Conservation (phyloP, 179 eudicot species). For the Beta lomatogona region DNA sequence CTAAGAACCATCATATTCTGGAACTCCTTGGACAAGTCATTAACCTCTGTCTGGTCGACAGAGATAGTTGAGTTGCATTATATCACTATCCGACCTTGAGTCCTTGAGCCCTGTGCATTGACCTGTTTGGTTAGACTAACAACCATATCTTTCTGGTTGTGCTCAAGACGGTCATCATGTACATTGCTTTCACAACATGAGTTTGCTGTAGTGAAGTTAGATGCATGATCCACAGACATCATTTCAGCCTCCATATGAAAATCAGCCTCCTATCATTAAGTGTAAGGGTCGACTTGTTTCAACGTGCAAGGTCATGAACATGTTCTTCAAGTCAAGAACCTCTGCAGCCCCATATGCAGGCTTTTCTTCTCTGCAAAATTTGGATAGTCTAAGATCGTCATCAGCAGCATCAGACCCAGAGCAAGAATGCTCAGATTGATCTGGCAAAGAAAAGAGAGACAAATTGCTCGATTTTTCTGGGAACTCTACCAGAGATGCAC, state of each 20-base stretch:
- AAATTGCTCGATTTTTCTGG: constrained; percentile 32
- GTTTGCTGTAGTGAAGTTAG: not conserved
- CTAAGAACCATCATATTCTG: constrained; percentile 23
- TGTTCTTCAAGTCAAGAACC: constrained; percentile 24
- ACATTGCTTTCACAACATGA: constrained; percentile 22
- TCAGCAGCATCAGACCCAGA: constrained; percentile 28
- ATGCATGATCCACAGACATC: constrained; percentile 15
- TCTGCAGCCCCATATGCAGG: constrained; percentile 24
- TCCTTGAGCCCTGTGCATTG: constrained; percentile 15
- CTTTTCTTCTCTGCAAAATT: constrained; percentile 29
- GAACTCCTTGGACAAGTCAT: constrained; percentile 29
- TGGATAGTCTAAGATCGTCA: constrained; percentile 1
- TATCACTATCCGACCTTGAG: constrained; percentile 13
- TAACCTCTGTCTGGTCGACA: constrained; percentile 29
- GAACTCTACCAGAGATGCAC: constrained; percentile 30
- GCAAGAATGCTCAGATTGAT: constrained; percentile 43
- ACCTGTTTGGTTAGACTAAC: constrained; percentile 20
- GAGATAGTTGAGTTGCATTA: constrained; percentile 28
- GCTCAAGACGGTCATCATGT: constrained; percentile 25
- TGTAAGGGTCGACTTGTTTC: constrained; percentile 12
- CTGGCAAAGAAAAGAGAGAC: constrained; percentile 24
- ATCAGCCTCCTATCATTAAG: constrained; percentile 15
- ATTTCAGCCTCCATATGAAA: constrained; percentile 19
- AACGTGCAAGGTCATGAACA: constrained; percentile 16
- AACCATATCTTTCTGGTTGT: constrained; percentile 22